Percentiles rank a stretch among this genome's conserved stretches.
These are phyloP conservation scores for Stagonosporopsis vannaccii DNA, from an alignment of 2,329 filamentous ascomycete genomes.

Conservation along the genomic window DNA sequence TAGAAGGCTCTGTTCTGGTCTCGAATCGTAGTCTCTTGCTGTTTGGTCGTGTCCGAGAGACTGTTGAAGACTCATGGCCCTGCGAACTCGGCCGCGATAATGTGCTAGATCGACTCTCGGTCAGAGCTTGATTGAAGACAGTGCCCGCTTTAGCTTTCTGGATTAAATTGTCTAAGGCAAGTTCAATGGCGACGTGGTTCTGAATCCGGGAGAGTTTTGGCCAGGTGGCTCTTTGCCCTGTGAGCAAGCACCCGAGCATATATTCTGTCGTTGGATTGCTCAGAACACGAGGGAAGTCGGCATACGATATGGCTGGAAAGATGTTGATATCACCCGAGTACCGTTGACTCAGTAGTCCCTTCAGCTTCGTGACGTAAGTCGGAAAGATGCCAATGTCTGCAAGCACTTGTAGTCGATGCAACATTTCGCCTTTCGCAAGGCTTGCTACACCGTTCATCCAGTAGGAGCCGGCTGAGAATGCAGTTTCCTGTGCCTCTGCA, in stretches of 20 bases:
- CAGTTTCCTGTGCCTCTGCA: slow-evolving; percentile 41
- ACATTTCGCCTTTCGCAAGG: slow-evolving; percentile 78
- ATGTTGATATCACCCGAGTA: slow-evolving; percentile 98
- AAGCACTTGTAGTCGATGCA: slow-evolving; percentile 82
- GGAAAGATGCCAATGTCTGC: slow-evolving; percentile 82
- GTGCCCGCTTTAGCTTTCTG: slow-evolving; percentile 72
- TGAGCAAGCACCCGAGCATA: slow-evolving; percentile 78
- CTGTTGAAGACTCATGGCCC: slow-evolving; percentile 27
- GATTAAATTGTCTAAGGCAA: slow-evolving; percentile 80
- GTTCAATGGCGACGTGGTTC: slow-evolving; percentile 87
- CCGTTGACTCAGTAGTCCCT: slow-evolving; percentile 84
- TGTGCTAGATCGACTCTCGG: slow-evolving; percentile 44
- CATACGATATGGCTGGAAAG: slow-evolving; percentile 76
- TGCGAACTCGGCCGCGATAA: slow-evolving; percentile 37
- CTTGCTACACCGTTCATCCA: slow-evolving; percentile 74
- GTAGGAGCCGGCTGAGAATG: slow-evolving; percentile 55
- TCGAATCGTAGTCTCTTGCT: slow-evolving; percentile 35
- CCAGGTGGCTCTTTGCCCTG: slow-evolving; percentile 89
- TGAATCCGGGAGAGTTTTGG: slow-evolving; percentile 84
- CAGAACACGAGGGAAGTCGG: slow-evolving; percentile 78
- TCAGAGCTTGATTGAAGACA: slow-evolving; percentile 72
- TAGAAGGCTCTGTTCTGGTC: slow-evolving; percentile 27
- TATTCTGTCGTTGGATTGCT: slow-evolving; percentile 87
- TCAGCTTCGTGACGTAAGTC: slow-evolving; percentile 77
- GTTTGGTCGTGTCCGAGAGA: slow-evolving; percentile 24